Evolutionary conservation across 768 basidiomycete species (phyloP).

Genomic region (Xerocomus brunneocitrinus): DNA sequence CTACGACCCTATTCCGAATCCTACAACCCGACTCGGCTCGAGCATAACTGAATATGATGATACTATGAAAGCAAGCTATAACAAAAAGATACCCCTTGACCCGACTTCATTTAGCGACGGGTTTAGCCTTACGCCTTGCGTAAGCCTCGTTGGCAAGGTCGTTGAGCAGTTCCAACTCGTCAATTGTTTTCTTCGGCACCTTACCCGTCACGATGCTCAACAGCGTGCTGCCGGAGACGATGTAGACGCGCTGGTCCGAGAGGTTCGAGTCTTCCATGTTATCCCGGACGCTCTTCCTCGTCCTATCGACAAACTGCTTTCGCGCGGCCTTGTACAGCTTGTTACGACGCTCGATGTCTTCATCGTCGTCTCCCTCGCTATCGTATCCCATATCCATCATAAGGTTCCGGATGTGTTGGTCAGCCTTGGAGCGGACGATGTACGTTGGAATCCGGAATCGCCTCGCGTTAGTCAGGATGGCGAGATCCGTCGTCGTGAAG

Average conservation of each 20-base stretch:
- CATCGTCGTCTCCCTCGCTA: slow-evolving; percentile 14
- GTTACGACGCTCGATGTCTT: slow-evolving; percentile 8
- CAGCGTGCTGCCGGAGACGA: slow-evolving; percentile 22
- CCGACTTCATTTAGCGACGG: background rate
- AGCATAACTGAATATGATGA: too few relatives aligned
- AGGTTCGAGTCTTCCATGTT: slow-evolving; percentile 23
- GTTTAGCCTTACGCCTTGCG: slow-evolving; percentile 1
- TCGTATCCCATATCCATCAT: slow-evolving; percentile 19
- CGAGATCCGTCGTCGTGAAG: slow-evolving; percentile 20
- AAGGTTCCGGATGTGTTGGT: slow-evolving; percentile 19
- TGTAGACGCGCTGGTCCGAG: slow-evolving; percentile 25
- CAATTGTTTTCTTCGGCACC: slow-evolving; percentile 17
- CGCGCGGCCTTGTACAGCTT: slow-evolving; percentile 9
- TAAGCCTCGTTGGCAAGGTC: slow-evolving; percentile 13
- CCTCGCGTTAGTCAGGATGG: slow-evolving; percentile 15
- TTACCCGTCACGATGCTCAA: slow-evolving; percentile 15
- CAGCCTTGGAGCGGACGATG: slow-evolving; percentile 21
- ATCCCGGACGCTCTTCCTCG: slow-evolving; percentile 12
- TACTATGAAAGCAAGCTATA: too few relatives aligned
- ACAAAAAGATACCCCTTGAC: too few relatives aligned
- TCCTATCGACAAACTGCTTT: slow-evolving; percentile 13
- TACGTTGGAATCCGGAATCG: slow-evolving; percentile 19
- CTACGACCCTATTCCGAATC: too few relatives aligned
- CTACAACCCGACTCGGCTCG: too few relatives aligned
- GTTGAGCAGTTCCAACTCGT: slow-evolving; percentile 21